These are phyloP conservation scores for Paecilomyces niveus DNA, from an alignment of 2,329 filamentous ascomycete genomes.

Conservation along the genomic window DNA sequence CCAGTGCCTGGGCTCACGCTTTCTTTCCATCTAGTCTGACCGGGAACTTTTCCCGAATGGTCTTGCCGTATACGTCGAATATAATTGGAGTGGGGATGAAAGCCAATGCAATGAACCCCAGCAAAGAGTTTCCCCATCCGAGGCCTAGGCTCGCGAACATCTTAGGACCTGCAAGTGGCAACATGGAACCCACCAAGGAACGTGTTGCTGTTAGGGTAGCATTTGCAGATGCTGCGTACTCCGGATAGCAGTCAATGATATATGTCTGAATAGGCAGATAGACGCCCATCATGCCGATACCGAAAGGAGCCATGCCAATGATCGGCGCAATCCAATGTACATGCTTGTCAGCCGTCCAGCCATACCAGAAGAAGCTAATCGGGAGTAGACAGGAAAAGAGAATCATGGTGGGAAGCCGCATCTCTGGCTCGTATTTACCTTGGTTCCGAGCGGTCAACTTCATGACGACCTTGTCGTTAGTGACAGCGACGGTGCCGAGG, in stretches of 20 bases:
- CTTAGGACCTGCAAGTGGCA: constrained; percentile 51
- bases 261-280: constrained; percentile 54
- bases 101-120: constrained; percentile 41
- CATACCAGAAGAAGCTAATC: constrained; percentile 50
- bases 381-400: constrained; percentile 47
- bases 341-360: constrained; percentile 46
- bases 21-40: not conserved
- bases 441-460: constrained; percentile 25
- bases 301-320: constrained; percentile 49
- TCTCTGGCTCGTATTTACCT: constrained; percentile 37
- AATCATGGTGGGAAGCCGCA: constrained; percentile 47
- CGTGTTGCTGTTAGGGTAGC: constrained; percentile 41
- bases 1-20: not conserved
- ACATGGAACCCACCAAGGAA: constrained; percentile 49
- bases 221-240: constrained; percentile 42
- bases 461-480: constrained; percentile 21
- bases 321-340: constrained; percentile 54
- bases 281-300: constrained; percentile 44
- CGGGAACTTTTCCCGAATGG: not conserved
- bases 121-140: constrained; percentile 43
- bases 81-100: not conserved
- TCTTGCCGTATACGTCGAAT: not conserved
- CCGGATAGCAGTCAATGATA: constrained; percentile 50
- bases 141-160: constrained; percentile 37
- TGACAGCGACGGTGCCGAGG: constrained; percentile 25